These are phyloP conservation scores for Hericium rajendrae DNA, from an alignment of 768 basidiomycete genomes.

Conservation along the genomic window DNA sequence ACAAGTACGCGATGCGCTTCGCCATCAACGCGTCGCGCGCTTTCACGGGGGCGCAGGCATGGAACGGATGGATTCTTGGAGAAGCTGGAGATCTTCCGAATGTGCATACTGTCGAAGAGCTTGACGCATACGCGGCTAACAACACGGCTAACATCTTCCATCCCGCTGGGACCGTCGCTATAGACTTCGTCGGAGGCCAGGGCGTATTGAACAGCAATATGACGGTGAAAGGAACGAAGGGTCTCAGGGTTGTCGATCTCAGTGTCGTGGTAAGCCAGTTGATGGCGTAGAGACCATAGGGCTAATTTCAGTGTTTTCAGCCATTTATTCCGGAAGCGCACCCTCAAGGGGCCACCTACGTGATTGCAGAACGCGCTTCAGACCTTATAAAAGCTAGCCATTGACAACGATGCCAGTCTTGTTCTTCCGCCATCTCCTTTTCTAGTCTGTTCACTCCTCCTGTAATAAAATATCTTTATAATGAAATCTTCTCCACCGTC, in stretches of 20 bases:
- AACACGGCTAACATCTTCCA: constrained; percentile 17
- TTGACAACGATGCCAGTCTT: neutral
- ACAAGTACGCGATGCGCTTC: constrained; percentile 2
- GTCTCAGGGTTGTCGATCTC: constrained; percentile 5
- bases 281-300: neutral
- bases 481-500: too few species aligned
- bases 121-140: constrained; percentile 14
- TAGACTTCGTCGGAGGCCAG: constrained; percentile 22
- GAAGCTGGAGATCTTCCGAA: neutral
- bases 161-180: constrained; percentile 28
- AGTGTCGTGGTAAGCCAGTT: constrained; percentile 3
- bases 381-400: constrained; percentile 3
- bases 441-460: neutral
- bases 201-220: constrained; percentile 33
- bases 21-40: constrained; percentile 1
- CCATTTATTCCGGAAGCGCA: constrained; percentile 9
- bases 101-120: constrained; percentile 9
- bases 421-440: neutral
- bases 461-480: too few species aligned
- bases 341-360: constrained; percentile 7
- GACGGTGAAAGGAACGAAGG: constrained; percentile 5
- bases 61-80: neutral
- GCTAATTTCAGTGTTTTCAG: neutral
- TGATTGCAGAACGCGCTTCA: constrained; percentile 7
- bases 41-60: constrained; percentile 1